Evolutionary conservation across 805 yeast species (phyloP), one percentile per base, ranked within the genome.

Genomic region (Saccharomyces paradoxus): DNA sequence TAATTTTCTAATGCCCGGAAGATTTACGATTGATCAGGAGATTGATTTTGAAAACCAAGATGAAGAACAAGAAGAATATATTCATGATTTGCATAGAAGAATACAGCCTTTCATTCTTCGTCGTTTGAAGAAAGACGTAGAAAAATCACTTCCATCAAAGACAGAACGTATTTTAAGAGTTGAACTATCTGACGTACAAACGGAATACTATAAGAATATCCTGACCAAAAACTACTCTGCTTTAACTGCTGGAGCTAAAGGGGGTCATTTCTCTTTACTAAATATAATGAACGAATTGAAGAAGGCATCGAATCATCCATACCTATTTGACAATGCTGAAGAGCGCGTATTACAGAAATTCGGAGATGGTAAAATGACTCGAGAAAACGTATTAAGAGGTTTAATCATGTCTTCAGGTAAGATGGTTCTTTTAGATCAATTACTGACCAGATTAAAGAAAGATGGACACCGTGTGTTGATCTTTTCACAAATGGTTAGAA

Each of bases 331-430:
- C 62, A 86, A 85, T 55, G 98, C 96, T 1, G 99, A 94, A 71
- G 87, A 86, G 29, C 80, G 85, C 55, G 89, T 94, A 32, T 72
- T 86, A 56, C 74, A 84, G 13, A 84, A 84, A 56, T 84, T 83
- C 32, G 85, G 84, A 22, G 79, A 79, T 46, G 76, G 78, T 44
- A 67, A 69, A 46, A 72, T 76, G 30, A 77, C 90, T 1, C 79
- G 97, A 56, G 97, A 92, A 62, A 88, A 83, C 60, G 78, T 87
- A 22, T 72, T 94, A 46, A 82, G 90, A 66, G 99, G 99, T 14
- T 75, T 94, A 76, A 88, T 94, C 60, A 94, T 94, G 99, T 88
- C 95, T 17, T 88, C 96, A 7, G 99, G 99, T 63, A 94, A 94
- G 68, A 94, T 94, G 99, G 99, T 94, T 6, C 77, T 94, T 50